phyloP scores from a whole-genome alignment of 768 basidiomycete genomes.

The Crucibulum laeve region DNA sequence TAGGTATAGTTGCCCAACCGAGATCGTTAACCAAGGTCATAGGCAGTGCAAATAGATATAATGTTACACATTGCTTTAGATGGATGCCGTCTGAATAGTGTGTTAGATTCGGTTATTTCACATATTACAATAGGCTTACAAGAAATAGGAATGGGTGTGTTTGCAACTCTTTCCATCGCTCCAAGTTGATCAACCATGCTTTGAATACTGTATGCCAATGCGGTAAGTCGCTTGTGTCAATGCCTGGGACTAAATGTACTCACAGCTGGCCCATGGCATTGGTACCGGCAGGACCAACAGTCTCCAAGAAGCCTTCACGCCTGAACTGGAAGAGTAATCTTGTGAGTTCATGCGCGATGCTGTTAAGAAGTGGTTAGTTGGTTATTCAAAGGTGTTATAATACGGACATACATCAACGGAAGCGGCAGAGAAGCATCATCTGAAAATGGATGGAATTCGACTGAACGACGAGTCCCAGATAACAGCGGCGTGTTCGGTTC shows the following conservation, averaged over 20 bases:
- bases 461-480: slow-evolving; percentile 43
- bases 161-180: slow-evolving; percentile 87
- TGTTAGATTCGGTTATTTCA: slow-evolving; percentile 6
- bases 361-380: slow-evolving; percentile 16
- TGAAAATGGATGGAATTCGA: slow-evolving; percentile 58
- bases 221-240: background rate
- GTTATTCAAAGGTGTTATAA: background rate
- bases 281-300: slow-evolving; percentile 82
- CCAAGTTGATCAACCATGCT: slow-evolving; percentile 83
- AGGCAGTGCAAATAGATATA: slow-evolving; percentile 90
- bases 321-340: slow-evolving; percentile 68
- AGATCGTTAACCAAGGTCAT: slow-evolving; percentile 80
- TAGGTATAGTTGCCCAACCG: slow-evolving; percentile 80
- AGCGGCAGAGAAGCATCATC: slow-evolving; percentile 69
- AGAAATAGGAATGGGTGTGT: slow-evolving; percentile 77
- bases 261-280: slow-evolving; percentile 75
- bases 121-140: slow-evolving; percentile 42
- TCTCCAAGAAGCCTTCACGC: slow-evolving; percentile 79
- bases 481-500: slow-evolving; percentile 62
- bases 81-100: slow-evolving; percentile 71
- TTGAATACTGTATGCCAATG: slow-evolving; percentile 47
- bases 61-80: slow-evolving; percentile 90
- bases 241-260: slow-evolving; percentile 11
- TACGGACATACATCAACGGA: slow-evolving; percentile 61
- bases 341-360: slow-evolving; percentile 80